Base-by-base conservation (phyloP, 345 rosid species). In the Draba incana region DNA sequence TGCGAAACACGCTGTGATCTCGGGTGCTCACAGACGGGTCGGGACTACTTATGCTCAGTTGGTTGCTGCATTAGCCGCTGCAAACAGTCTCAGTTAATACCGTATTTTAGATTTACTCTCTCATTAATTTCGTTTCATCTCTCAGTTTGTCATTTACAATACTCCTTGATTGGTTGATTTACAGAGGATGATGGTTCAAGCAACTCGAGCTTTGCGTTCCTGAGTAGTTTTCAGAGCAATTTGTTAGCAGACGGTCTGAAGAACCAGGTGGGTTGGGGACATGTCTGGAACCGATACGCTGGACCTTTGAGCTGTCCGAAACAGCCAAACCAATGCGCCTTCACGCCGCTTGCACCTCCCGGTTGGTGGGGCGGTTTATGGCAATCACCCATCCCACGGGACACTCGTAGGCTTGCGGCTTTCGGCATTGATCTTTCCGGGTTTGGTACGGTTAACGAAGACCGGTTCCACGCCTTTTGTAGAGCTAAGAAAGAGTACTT, bases 321-420 rank as follows among this genome's bases (percentile, higher is more conserved):
- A 37, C 96, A 94, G 69, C 31, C 87, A 14, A 69, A 86, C 72
- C 99, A 94, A 73, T 91, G 99, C 24, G 98, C 98, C 25, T 72
- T 71, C 78, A 85, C 99, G 5, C 98, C 98, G 0, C 89, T 94
- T 30, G 87, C 90, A 59, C 96, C 98, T 62, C 99, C 96, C 0
- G 98, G 93, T 59, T 91, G 99, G 99, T 91, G 96, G 98, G 99
- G 91, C 37, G 88, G 93, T 47, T 77, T 87, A 28, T 94, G 98
- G 99, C 98, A 89, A 73, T 94, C 98, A 0, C 99, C 98, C 0
- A 84, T 87, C 44, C 80, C 84, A 2, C 86, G 93, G 4, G 96
- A 94, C 62, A 64, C 86, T 62, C 87, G 80, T 4, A 78, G 82
- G 77, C 69, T 94, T 70, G 86, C 81, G 25, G 74, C 80, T 45